These are phyloP conservation scores for Fusarium marasasianum DNA, from an alignment of 2,329 filamentous ascomycete genomes.

Conservation along the genomic window DNA sequence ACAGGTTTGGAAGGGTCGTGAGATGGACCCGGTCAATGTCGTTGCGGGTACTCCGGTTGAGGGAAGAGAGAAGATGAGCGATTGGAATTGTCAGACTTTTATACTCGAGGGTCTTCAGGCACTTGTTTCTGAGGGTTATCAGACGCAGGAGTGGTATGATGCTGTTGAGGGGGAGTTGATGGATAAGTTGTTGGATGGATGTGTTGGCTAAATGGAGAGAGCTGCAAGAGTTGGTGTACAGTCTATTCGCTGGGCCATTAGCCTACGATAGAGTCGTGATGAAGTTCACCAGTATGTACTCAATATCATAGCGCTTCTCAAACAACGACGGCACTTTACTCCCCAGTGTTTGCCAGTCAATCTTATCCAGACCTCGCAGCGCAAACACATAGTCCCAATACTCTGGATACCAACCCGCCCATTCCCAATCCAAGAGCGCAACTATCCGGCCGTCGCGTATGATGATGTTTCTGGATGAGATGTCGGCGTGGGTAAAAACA, in stretches of 20 bases:
- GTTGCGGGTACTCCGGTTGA: neutral
- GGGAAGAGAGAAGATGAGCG: neutral
- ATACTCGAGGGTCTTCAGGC: neutral
- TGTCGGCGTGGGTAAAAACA: conserved; percentile 21
- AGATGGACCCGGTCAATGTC: neutral
- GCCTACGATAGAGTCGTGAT: neutral
- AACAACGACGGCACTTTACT: conserved; percentile 10
- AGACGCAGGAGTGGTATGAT: neutral
- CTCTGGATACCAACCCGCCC: conserved; percentile 13
- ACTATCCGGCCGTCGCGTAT: conserved; percentile 16
- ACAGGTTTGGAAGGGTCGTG: neutral
- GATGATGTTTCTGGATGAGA: conserved; percentile 23
- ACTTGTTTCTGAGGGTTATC: neutral
- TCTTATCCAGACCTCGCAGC: conserved; percentile 16
- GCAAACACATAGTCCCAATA: conserved; percentile 26
- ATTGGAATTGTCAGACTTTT: neutral
- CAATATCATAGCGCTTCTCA: conserved; percentile 6
- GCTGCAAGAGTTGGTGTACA: neutral
- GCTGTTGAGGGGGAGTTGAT: neutral
- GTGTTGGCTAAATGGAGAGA: neutral
- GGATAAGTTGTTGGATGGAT: neutral
- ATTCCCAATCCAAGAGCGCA: conserved; percentile 22
- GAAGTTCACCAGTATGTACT: conserved; percentile 20
- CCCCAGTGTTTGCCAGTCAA: conserved; percentile 25
- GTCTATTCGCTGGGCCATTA: neutral